phyloP scores from a whole-genome alignment of 1,284 basidiomycete genomes.

The Grifola frondosa region DNA sequence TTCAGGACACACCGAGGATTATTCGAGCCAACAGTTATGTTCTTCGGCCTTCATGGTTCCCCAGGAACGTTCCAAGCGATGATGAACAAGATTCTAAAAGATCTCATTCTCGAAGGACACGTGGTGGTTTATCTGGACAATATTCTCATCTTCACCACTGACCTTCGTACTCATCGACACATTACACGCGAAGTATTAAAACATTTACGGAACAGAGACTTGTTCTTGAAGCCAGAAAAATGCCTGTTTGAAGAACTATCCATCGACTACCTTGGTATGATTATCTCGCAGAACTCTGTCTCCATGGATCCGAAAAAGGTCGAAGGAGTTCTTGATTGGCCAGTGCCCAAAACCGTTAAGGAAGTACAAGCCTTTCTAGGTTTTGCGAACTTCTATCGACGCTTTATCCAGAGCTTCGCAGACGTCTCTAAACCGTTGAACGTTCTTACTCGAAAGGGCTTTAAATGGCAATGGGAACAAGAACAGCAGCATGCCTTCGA shows the following conservation, averaged over 20 bases:
- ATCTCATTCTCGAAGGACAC: not conserved
- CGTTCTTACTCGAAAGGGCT: too few species aligned
- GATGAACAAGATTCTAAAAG: constrained; percentile 6
- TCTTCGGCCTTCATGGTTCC: constrained; percentile 5
- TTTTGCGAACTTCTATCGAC: too few species aligned
- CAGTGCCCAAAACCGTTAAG: too few species aligned
- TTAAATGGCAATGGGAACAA: too few species aligned
- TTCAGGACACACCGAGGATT: constrained; percentile 2
- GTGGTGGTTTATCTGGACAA: constrained; percentile 6
- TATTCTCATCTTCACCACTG: not conserved
- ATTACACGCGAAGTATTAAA: not conserved
- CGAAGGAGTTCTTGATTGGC: constrained; percentile 2
- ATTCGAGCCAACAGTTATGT: constrained; percentile 4
- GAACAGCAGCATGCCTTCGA: too few species aligned
- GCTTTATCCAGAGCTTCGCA: too few species aligned
- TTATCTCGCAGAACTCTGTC: not conserved
- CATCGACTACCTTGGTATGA: constrained; percentile 2
- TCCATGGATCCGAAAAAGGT: constrained; percentile 4
- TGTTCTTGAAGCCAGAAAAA: not conserved
- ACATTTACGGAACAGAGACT: not conserved
- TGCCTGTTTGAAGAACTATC: constrained; percentile 24
- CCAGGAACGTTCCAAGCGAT: constrained; percentile 5
- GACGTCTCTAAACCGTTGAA: too few species aligned
- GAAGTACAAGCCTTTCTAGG: too few species aligned
- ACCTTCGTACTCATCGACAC: not conserved